Evolutionary conservation across 345 rosid genomes (phyloP).

Genomic region (Syzygium oleosum): DNA sequence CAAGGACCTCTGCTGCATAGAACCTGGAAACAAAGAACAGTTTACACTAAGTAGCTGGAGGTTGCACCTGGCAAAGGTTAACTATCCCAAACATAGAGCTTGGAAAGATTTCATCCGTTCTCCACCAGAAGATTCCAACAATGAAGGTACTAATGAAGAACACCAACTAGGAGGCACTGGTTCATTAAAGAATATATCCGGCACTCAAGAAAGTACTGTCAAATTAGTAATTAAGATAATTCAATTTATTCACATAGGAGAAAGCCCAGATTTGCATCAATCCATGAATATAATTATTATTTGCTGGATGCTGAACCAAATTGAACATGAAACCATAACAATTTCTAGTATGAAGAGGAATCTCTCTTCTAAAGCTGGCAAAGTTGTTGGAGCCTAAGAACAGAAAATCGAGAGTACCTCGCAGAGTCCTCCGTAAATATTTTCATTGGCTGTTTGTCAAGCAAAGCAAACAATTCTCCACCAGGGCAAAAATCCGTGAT

Average conservation of each 20-base stretch:
- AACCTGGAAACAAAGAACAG: constrained; percentile 44
- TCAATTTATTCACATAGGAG: not conserved
- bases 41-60: not conserved
- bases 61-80: not conserved
- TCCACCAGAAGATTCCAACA: not conserved
- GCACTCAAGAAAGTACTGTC: not conserved
- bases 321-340: not conserved
- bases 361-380: not conserved
- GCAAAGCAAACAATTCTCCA: constrained; percentile 89
- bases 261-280: not conserved
- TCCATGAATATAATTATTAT: not conserved
- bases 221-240: not conserved
- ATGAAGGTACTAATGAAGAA: not conserved
- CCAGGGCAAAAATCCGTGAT: constrained; percentile 97
- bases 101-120: not conserved
- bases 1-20: constrained; percentile 85
- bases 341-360: not conserved
- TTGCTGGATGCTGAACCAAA: not conserved
- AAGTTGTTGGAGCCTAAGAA: not conserved
- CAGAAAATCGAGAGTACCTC: constrained; percentile 32
- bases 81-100: not conserved
- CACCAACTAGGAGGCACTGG: not conserved
- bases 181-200: not conserved
- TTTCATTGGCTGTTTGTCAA: constrained; percentile 92
- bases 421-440: constrained; percentile 76